A percentile compares a stretch with the other conserved stretches of the same genome.
These are phyloP conservation scores for Iberis pinnata DNA, from an alignment of 345 rosid species.

Conservation along the genomic window DNA sequence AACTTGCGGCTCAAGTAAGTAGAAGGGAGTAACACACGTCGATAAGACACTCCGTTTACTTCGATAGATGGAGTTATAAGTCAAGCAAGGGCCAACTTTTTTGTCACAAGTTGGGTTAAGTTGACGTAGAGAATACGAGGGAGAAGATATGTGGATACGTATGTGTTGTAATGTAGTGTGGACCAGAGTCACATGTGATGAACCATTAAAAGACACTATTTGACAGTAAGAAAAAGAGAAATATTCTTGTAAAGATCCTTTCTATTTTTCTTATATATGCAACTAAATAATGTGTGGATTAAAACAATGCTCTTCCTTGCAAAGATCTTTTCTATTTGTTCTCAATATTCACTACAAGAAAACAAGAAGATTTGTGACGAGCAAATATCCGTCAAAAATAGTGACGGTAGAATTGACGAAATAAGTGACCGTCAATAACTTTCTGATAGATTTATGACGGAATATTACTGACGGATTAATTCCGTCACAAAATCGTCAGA, in stretches of 20 bases:
- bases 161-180: conserved; percentile 18
- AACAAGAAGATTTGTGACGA: too few species aligned
- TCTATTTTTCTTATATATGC: not conserved
- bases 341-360: too few species aligned
- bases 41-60: not conserved
- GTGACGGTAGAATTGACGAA: too few species aligned
- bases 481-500: too few species aligned
- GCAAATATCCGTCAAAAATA: too few species aligned
- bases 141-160: conserved; percentile 7
- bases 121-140: conserved; percentile 23
- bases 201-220: conserved; percentile 30
- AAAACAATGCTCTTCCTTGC: too few species aligned
- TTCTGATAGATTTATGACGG: too few species aligned
- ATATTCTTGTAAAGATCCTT: conserved; percentile 19
- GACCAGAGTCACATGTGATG: conserved; percentile 30
- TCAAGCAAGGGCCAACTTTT: not conserved
- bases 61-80: conserved; percentile 10
- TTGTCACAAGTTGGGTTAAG: conserved; percentile 23
- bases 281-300: conserved; percentile 16
- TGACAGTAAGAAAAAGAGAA: conserved; percentile 20
- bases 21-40: not conserved
- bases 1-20: conserved; percentile 21
- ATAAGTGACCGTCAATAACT: too few species aligned
- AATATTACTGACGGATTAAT: too few species aligned
- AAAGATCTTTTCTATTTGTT: too few species aligned